Conservation (phyloP, 371 early-diverging fungal species). For the Syncephalastrum monosporum region DNA sequence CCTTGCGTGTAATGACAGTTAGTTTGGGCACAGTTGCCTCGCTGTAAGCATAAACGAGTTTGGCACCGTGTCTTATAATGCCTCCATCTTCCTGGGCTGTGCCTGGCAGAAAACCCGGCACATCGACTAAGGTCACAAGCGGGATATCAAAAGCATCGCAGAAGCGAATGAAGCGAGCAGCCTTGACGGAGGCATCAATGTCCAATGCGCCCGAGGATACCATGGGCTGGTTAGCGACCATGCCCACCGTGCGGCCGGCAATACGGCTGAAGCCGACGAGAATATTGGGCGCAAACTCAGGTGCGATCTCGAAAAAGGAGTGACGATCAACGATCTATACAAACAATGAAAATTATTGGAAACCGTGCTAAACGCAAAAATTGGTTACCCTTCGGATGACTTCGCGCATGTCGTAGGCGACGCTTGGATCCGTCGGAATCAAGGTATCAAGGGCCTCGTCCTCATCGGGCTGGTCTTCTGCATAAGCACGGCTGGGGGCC, state of each 20-base stretch:
- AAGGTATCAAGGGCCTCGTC: conserved; percentile 86
- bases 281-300: conserved; percentile 94
- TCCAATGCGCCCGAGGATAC: conserved; percentile 96
- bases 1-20: conserved; percentile 94
- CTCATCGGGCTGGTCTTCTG: conserved; percentile 70
- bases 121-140: conserved; percentile 93
- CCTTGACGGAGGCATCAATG: conserved; percentile 94
- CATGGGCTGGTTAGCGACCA: conserved; percentile 95
- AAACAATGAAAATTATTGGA: conserved; percentile 1
- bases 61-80: conserved; percentile 97
- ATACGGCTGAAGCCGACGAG: conserved; percentile 89
- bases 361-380: not conserved
- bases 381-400: conserved; percentile 69
- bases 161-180: conserved; percentile 95
- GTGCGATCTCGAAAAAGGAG: conserved; percentile 89
- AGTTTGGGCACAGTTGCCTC: conserved; percentile 98
- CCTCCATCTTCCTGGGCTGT: conserved; percentile 95
- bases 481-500: conserved; percentile 67
- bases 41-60: conserved; percentile 93
- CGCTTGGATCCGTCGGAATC: conserved; percentile 85
- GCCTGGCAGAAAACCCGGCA: conserved; percentile 97
- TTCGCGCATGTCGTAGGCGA: conserved; percentile 96
- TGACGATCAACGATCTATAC: conserved; percentile 78
- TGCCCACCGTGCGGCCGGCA: conserved; percentile 88
- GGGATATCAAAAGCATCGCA: conserved; percentile 97